Evolutionary conservation across 306 rosid species (phyloP).

Genomic region (Astragalus membranaceus): DNA sequence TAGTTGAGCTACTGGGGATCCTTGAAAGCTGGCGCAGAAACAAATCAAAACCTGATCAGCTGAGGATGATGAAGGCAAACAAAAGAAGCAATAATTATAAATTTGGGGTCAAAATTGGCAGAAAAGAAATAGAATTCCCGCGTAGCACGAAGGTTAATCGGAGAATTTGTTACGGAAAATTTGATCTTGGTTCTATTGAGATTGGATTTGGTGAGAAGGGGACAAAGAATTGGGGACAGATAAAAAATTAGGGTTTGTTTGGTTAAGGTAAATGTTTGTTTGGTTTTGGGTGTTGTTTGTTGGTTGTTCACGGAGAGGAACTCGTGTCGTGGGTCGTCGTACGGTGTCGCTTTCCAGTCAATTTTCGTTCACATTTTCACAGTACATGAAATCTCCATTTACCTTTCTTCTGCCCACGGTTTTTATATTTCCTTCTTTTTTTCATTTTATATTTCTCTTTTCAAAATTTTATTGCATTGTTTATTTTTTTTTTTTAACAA

Average conservation of each 20-base stretch:
- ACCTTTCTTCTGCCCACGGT: constrained; percentile 18
- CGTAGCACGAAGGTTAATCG: constrained; percentile 9
- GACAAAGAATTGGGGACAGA: constrained; percentile 17
- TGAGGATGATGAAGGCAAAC: not conserved
- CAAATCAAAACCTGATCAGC: constrained; percentile 38
- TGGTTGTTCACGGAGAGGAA: constrained; percentile 42
- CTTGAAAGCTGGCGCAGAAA: constrained; percentile 27
- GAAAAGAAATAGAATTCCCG: not conserved
- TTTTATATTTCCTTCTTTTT: not conserved
- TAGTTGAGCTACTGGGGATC: not conserved
- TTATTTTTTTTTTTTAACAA: not conserved
- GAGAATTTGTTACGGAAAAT: not conserved
- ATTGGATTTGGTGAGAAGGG: constrained; percentile 10
- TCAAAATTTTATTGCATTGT: not conserved
- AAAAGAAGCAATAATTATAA: not conserved
- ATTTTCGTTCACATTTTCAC: constrained; percentile 23
- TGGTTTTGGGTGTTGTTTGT: constrained; percentile 26
- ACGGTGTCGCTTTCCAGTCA: constrained; percentile 56
- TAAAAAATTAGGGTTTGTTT: constrained; percentile 59
- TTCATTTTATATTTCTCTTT: not conserved
- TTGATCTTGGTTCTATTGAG: constrained; percentile 3
- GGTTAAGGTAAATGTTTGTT: constrained; percentile 27
- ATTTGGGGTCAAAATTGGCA: not conserved
- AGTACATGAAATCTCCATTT: constrained; percentile 22
- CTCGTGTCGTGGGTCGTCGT: constrained; percentile 50